Percentiles rank a stretch among this genome's conserved stretches.
Evolutionary conservation across 441 rosid species (phyloP).

Genomic region (Croton setiger): DNA sequence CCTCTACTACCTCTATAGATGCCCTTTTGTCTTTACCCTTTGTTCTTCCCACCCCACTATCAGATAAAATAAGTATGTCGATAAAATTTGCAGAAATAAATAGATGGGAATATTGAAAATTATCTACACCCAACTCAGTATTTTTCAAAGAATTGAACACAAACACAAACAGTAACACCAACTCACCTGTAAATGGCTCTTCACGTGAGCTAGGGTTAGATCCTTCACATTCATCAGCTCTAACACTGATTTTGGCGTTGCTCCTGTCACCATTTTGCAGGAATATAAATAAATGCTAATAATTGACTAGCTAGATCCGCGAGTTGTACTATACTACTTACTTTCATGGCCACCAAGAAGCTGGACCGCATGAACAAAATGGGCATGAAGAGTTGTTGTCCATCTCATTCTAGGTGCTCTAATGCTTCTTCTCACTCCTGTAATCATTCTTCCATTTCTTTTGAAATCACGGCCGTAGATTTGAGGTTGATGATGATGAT

Average conservation of each 20-base stretch:
- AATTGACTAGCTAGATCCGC: not conserved
- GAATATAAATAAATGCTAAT: not conserved
- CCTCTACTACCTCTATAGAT: conserved; percentile 27
- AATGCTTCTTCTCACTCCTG: conserved; percentile 56
- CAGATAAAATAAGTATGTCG: conserved; percentile 22
- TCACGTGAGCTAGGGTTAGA: conserved; percentile 99
- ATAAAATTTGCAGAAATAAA: conserved; percentile 23
- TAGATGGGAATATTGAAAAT: conserved; percentile 20
- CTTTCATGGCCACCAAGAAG: conserved; percentile 99
- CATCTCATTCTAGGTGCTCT: conserved; percentile 99
- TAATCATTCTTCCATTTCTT: conserved; percentile 44
- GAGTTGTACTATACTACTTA: conserved; percentile 36
- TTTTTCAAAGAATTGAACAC: conserved; percentile 12
- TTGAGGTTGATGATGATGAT: conserved; percentile 52
- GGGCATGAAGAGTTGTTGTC: conserved; percentile 95
- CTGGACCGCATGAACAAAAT: conserved; percentile 93
- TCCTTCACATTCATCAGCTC: conserved; percentile 99
- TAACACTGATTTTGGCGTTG: conserved; percentile 95
- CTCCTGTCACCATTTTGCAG: conserved; percentile 49
- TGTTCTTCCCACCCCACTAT: conserved; percentile 32
- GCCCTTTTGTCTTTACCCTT: conserved; percentile 48
- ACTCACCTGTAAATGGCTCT: conserved; percentile 95
- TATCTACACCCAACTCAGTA: not conserved
- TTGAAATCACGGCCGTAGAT: conserved; percentile 72
- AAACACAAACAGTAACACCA: conserved; percentile 26